Conservation (phyloP, 106 monocot genomes). For the Dioscorea dumetorum region DNA sequence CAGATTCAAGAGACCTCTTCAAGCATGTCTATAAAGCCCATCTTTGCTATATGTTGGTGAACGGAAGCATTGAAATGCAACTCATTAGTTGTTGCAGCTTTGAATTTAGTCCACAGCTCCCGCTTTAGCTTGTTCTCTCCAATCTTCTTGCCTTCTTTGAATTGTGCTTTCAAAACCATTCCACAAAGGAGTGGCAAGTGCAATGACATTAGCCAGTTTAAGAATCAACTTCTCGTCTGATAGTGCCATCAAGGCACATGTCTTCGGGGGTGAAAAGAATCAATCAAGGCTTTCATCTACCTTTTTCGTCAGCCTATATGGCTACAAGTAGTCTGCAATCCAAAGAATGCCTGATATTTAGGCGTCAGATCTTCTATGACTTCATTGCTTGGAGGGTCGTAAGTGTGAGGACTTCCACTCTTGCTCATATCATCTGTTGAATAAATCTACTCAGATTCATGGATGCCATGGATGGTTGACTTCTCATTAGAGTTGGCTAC, state of each 20-base stretch:
- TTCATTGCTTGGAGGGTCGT: conserved; percentile 9
- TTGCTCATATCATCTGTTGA: conserved; percentile 4
- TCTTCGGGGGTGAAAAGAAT: conserved; percentile 85
- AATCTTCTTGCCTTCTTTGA: conserved; percentile 25
- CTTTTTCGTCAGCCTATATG: conserved; percentile 18
- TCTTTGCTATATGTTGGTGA: conserved; percentile 27
- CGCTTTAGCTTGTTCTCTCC: conserved; percentile 86
- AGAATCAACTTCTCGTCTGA: conserved; percentile 26
- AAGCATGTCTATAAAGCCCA: conserved; percentile 84
- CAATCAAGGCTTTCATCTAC: conserved; percentile 58
- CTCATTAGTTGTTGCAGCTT: conserved; percentile 45
- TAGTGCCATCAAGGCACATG: conserved; percentile 62
- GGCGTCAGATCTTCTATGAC: conserved; percentile 18
- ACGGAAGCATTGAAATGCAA: conserved; percentile 32
- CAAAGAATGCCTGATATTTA: conserved; percentile 33
- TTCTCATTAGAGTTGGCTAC: no score
- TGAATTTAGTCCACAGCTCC: conserved; percentile 86
- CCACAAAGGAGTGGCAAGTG: conserved; percentile 41
- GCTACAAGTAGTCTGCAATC: conserved; percentile 13
- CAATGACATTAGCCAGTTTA: neutral
- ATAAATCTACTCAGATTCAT: no score
- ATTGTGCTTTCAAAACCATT: conserved; percentile 32
- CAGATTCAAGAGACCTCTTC: conserved; percentile 53
- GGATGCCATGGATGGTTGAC: no score
- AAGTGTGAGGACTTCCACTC: neutral